Evolutionary conservation across 164 flowering plant species (phyloP).

Genomic region (Litsea cubeba): DNA sequence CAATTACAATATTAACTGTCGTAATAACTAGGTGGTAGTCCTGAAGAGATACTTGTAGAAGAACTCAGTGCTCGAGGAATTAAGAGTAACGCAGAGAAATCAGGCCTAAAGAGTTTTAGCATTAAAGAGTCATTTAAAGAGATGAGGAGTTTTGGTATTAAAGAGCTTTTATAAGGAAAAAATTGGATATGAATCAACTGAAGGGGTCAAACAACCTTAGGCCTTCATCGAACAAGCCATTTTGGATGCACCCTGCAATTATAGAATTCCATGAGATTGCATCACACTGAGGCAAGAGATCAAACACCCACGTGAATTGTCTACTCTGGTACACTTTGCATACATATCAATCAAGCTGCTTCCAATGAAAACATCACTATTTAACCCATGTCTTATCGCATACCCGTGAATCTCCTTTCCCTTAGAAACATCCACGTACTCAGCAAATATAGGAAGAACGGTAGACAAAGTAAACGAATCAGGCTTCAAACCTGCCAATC

Average conservation of each 20-base stretch:
- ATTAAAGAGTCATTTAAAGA: no score
- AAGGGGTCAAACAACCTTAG: constrained; percentile 59
- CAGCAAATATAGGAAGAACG: constrained; percentile 73
- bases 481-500: constrained; percentile 52
- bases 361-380: constrained; percentile 53
- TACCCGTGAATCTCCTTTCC: constrained; percentile 91
- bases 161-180: no score
- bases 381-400: constrained; percentile 58
- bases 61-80: no score
- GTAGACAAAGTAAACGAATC: constrained; percentile 75
- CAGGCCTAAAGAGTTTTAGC: no score
- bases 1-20: no score
- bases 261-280: constrained; percentile 77
- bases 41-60: no score
- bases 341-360: constrained; percentile 94
- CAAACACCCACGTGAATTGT: constrained; percentile 53
- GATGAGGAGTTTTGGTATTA: no score
- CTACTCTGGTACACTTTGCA: constrained; percentile 61
- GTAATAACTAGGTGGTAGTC: no score
- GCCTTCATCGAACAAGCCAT: constrained; percentile 71
- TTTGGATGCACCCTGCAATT: constrained; percentile 82
- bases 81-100: no score
- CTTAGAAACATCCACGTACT: constrained; percentile 46
- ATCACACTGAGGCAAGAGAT: constrained; percentile 51
- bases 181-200: no score